phyloP scores from a whole-genome alignment of 1,284 basidiomycete genomes.

The Cryptococcus amylolentus region DNA sequence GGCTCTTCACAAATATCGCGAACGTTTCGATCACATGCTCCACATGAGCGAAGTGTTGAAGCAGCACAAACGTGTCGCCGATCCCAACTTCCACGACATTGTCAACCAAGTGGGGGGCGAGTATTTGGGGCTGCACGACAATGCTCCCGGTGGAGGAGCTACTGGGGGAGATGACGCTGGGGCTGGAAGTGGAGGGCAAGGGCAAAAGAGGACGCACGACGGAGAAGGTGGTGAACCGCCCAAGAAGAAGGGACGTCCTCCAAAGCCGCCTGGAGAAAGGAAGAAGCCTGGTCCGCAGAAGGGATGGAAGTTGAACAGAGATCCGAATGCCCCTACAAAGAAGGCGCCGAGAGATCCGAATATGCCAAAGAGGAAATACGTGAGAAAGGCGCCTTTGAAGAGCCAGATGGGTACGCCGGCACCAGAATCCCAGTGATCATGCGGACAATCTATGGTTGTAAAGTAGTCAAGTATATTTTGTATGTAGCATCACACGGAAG shows the following conservation, averaged over 20 bases:
- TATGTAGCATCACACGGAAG: neutral
- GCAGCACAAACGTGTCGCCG: conserved; percentile 20
- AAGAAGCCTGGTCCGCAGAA: conserved; percentile 45
- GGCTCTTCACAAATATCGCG: conserved; percentile 35
- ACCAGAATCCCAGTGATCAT: neutral
- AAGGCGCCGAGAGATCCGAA: conserved; percentile 1
- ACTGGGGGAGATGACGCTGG: neutral
- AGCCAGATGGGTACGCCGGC: neutral
- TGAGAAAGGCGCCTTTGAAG: conserved; percentile 5
- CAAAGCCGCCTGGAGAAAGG: conserved; percentile 28
- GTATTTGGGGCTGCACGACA: conserved; percentile 36
- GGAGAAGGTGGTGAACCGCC: neutral
- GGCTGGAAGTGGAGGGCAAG: neutral
- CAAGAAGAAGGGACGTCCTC: conserved; percentile 10
- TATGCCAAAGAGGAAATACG: conserved; percentile 17
- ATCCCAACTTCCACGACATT: conserved; percentile 32
- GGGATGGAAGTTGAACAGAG: conserved; percentile 36
- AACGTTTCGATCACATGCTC: conserved; percentile 43
- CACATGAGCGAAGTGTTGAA: conserved; percentile 36
- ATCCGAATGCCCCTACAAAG: conserved; percentile 2
- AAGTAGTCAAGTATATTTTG: neutral
- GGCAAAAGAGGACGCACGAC: neutral
- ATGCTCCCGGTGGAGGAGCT: conserved; percentile 3
- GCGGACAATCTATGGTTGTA: neutral
- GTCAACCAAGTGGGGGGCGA: conserved; percentile 32